These are phyloP conservation scores for Cenococcum geophilum DNA, from an alignment of 495 filamentous ascomycete species.

Conservation along the genomic window DNA sequence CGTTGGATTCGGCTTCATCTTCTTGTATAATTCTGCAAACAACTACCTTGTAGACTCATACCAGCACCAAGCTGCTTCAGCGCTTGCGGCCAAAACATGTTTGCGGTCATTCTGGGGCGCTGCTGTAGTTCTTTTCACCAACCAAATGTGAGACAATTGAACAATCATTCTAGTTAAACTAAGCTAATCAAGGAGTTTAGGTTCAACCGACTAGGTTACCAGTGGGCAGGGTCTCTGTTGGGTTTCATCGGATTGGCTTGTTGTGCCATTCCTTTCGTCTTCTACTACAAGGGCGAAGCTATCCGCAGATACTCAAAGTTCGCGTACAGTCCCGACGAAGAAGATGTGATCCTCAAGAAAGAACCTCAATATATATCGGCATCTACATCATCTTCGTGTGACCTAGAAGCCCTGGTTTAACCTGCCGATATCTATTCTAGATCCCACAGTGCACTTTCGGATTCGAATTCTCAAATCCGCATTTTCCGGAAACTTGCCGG, in stretches of 20 bases:
- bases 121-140: slow-evolving; percentile 65
- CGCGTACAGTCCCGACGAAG: slow-evolving; percentile 56
- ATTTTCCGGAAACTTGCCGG: too few relatives aligned
- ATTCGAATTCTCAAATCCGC: too few relatives aligned
- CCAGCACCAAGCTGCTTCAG: slow-evolving; percentile 77
- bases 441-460: too few relatives aligned
- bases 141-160: slow-evolving; percentile 60
- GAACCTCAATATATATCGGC: background rate
- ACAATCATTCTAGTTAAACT: slow-evolving; percentile 8
- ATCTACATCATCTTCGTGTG: too few relatives aligned
- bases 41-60: slow-evolving; percentile 82
- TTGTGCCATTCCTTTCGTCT: slow-evolving; percentile 69
- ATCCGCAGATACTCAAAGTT: slow-evolving; percentile 61
- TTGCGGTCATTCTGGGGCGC: slow-evolving; percentile 77
- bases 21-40: slow-evolving; percentile 78
- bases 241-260: slow-evolving; percentile 66
- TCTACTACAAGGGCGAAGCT: slow-evolving; percentile 64
- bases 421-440: too few relatives aligned
- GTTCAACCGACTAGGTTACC: slow-evolving; percentile 51
- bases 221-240: slow-evolving; percentile 68
- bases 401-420: too few relatives aligned
- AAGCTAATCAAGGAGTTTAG: background rate
- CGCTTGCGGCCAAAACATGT: slow-evolving; percentile 78
- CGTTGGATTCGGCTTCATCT: slow-evolving; percentile 80
- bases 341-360: slow-evolving; percentile 9